Conservation (phyloP, 2,329 filamentous ascomycete species). For the Mariannaea sp. region DNA sequence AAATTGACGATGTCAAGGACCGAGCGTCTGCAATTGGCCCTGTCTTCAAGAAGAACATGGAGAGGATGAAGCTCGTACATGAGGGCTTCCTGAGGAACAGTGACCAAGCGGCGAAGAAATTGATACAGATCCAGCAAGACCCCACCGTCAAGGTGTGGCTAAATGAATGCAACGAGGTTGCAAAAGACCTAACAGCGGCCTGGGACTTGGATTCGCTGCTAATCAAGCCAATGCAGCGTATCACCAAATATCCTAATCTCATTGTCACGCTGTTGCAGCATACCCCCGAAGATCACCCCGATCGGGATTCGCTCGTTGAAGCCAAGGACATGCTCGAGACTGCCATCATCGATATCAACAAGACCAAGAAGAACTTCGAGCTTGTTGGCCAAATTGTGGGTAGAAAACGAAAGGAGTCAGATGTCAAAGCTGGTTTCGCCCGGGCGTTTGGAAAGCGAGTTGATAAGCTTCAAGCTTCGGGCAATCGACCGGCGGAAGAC, state of each 20-base stretch:
- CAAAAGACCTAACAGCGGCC: conserved; percentile 87
- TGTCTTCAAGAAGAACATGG: conserved; percentile 60
- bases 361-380: conserved; percentile 92
- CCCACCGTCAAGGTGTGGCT: conserved; percentile 80
- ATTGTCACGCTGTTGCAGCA: conserved; percentile 78
- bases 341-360: conserved; percentile 86
- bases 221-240: conserved; percentile 93
- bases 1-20: conserved; percentile 58
- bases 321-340: conserved; percentile 62
- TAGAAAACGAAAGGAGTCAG: conserved; percentile 85
- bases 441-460: conserved; percentile 89
- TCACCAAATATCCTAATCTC: conserved; percentile 91
- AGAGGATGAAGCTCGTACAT: conserved; percentile 64
- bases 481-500: conserved; percentile 71
- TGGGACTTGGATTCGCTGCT: conserved; percentile 97
- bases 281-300: conserved; percentile 83
- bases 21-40: conserved; percentile 58
- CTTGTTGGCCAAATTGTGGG: conserved; percentile 87
- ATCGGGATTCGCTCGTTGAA: conserved; percentile 66
- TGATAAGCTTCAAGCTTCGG: conserved; percentile 76
- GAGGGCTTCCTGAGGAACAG: conserved; percentile 68
- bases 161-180: conserved; percentile 88
- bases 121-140: conserved; percentile 67
- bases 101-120: conserved; percentile 63
- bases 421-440: conserved; percentile 81